Base-by-base conservation (phyloP, 345 rosid genomes). In the Boechera retrofracta region DNA sequence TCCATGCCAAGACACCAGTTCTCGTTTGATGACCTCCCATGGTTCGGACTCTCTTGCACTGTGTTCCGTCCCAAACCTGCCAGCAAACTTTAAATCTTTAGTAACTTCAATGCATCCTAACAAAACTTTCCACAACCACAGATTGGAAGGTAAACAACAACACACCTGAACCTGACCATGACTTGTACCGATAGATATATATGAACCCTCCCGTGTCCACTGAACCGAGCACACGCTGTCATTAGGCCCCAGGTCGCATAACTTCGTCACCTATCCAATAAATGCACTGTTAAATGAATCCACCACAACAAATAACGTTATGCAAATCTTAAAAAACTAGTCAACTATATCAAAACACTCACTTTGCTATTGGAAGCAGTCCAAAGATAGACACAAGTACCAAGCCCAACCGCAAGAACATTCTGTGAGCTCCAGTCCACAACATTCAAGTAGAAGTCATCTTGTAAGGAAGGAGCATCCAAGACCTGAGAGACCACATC, bases 341-440 rank as follows among this genome's bases (percentile, higher is more conserved):
- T 11, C 2, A 56, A 54, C 35, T 42, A 35, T 16, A 68, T 24
- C 6, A 2, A 4, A 51, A 69, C 58, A 69, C 94, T 85, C 66
- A 95, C 99, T 85, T 87, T 95, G 85, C 99, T 89, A 79, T 87
- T 95, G 21, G 99, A 87, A 81, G 99, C 99, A 55, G 91, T 85
- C 99, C 99, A 92, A 47, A 95, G 79, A 85, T 95, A 95, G 55
- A 95, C 98, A 80, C 98, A 90, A 77, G 96, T 92, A 35, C 98
- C 98, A 80, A 95, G 85, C 44, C 98, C 98, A 28, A 95, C 98
- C 0, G 96, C 99, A 64, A 92, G 97, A 9, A 91, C 89, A 85
- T 95, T 92, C 85, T 95, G 99, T 5, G 98, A 93, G 38, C 98
- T 92, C 99, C 99, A 95, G 44, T 95, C 99, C 67, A 95, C 98